Evolutionary conservation across 2,329 filamentous ascomycete species (phyloP).

Genomic region (Aureobasidium sp.): DNA sequence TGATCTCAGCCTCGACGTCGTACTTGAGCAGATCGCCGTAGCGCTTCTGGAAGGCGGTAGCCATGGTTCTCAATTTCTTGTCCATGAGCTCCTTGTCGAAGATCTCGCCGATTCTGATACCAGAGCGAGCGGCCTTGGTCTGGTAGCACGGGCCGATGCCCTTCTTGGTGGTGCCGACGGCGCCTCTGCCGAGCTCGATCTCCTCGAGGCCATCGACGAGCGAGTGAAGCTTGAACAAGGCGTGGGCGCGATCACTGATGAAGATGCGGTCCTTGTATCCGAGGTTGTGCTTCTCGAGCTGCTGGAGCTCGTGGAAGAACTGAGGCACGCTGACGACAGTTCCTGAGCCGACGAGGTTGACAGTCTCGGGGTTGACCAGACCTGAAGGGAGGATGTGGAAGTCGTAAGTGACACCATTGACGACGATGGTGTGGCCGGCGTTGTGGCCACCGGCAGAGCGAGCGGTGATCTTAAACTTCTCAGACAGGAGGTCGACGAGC

Average conservation of each 20-base stretch:
- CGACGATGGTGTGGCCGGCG: conserved; percentile 41
- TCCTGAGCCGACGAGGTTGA: conserved; percentile 60
- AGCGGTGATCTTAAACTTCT: conserved; percentile 47
- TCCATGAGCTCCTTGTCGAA: conserved; percentile 61
- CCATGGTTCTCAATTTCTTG: conserved; percentile 53
- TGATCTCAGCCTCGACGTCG: conserved; percentile 62
- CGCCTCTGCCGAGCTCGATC: conserved; percentile 40
- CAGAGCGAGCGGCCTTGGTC: conserved; percentile 56
- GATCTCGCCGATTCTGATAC: conserved; percentile 57
- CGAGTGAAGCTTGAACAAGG: conserved; percentile 57
- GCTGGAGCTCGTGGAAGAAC: conserved; percentile 58
- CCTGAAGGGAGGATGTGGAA: conserved; percentile 59
- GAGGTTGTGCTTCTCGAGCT: conserved; percentile 52
- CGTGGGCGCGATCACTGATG: conserved; percentile 54
- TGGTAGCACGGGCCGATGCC: conserved; percentile 49
- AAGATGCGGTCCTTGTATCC: conserved; percentile 51
- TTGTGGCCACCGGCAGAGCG: conserved; percentile 54
- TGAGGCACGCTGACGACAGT: conserved; percentile 60
- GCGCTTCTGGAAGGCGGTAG: conserved; percentile 55
- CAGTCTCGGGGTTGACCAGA: conserved; percentile 59
- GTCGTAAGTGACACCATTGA: conserved; percentile 40
- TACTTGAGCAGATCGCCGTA: conserved; percentile 59
- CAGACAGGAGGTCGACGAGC: conserved; percentile 41
- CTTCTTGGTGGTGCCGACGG: conserved; percentile 43
- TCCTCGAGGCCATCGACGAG: conserved; percentile 59